Conservation (phyloP, 257 asterid genomes). For the Primulina eburnea region DNA sequence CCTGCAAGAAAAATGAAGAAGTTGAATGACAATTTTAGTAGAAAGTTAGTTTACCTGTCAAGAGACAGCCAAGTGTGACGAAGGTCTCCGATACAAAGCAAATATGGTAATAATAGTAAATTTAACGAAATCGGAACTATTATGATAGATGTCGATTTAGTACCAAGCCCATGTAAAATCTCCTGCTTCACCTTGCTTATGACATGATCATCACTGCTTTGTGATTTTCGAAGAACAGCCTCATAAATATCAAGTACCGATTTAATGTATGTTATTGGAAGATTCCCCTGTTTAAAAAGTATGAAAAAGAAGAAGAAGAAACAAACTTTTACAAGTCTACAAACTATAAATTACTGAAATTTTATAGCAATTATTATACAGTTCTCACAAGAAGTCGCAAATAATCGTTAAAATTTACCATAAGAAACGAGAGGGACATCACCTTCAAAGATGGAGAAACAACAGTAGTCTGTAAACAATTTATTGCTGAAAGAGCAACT, state of each 20-base stretch:
- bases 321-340: not conserved
- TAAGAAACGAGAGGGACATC: slow-evolving; percentile 23
- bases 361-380: not conserved
- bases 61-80: not conserved
- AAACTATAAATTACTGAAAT: not conserved
- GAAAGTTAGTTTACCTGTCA: not conserved
- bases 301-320: slow-evolving; percentile 16
- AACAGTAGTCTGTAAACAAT: slow-evolving; percentile 84
- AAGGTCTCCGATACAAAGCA: slow-evolving; percentile 1
- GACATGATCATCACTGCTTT: slow-evolving; percentile 45
- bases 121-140: slow-evolving; percentile 6
- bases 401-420: slow-evolving; percentile 9
- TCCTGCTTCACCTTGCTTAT: slow-evolving; percentile 94
- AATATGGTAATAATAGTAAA: slow-evolving; percentile 3
- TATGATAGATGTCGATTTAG: slow-evolving; percentile 23
- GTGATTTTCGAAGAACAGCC: slow-evolving; percentile 67
- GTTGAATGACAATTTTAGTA: slow-evolving; percentile 21
- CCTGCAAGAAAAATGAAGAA: slow-evolving; percentile 49
- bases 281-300: slow-evolving; percentile 63
- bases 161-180: slow-evolving; percentile 92
- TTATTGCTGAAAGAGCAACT: slow-evolving; percentile 89
- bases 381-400: slow-evolving; percentile 1
- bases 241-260: slow-evolving; percentile 86
- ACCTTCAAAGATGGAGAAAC: slow-evolving; percentile 94
- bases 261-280: slow-evolving; percentile 63